Evolutionary conservation across 768 basidiomycete genomes (phyloP), one percentile per base, ranked within the genome.

Genomic region (Polyporus arcularius): DNA sequence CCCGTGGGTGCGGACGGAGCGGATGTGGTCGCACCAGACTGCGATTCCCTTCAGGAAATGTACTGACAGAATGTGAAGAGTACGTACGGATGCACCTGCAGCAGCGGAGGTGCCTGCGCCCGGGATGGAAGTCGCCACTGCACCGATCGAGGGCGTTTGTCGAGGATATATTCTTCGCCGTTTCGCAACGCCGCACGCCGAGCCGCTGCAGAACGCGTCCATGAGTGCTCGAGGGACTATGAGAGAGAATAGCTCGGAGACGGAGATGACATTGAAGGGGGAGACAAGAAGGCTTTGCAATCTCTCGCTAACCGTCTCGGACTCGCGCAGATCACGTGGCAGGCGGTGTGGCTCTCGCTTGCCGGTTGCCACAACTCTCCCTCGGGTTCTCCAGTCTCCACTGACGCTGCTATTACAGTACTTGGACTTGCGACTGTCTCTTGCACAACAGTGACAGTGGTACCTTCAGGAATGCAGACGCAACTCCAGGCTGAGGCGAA

Each of bases 81-180:
- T 26, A 48, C 16, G 31, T n/a, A 54, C n/a, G 10, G 42, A n/a
- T 49, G 38, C 46, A 14, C 45, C 46, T 8, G 46, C 15, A 7
- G 46, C 39, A 18, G 35, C 14, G 10, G 51, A 38, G 35, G 59
- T 55, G 21, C 39, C 38, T 26, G 46, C 42, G 30, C 28, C 52
- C 46, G 55, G 38, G 21, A 41, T 12, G 49, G 54, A 31, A 12
- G 56, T 58, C 49, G 52, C 52, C 28, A 39, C 53, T 39, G 57
- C 40, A 31, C 28, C 50, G 52, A 54, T 42, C 18, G 61, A 41
- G 15, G 46, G 61, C 39, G 61, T 49, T 48, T 62, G 61, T 50
- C 61, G 57, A 28, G 48, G 50, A 30, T 57, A 15, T 35, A 61
- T 11, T 45, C 28, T 41, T 11, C 35, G 45, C 43, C 49, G 41